Evolutionary conservation across 2,329 filamentous ascomycete genomes (phyloP).

Genomic region (Aspergillus sp.): DNA sequence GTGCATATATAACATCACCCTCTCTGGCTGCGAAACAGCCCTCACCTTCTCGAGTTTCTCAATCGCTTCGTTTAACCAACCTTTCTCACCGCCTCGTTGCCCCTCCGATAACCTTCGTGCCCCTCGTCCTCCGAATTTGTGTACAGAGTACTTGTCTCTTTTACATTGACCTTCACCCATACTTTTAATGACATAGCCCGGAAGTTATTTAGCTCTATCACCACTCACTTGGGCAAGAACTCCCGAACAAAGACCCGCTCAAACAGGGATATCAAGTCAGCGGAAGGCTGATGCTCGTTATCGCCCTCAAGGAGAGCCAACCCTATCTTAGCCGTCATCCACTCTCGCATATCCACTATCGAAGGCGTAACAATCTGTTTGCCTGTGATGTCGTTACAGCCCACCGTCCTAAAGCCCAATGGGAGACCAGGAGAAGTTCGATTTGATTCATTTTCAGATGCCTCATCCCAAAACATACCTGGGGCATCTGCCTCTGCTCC

Average conservation of each 20-base stretch:
- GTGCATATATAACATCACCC: constrained; percentile 8
- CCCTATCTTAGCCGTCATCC: neutral
- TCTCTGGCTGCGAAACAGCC: neutral
- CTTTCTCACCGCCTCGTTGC: constrained; percentile 6
- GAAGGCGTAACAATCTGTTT: neutral
- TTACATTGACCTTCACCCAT: neutral
- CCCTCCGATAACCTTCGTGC: constrained; percentile 5
- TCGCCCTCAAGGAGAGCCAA: constrained; percentile 5
- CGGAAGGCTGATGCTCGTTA: constrained; percentile 5
- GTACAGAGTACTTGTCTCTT: neutral
- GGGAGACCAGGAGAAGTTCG: constrained; percentile 31
- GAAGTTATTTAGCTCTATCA: neutral
- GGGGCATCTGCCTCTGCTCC: constrained; percentile 19
- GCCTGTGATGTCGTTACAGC: constrained; percentile 26
- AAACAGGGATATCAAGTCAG: neutral
- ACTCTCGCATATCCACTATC: neutral
- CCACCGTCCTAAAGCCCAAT: constrained; percentile 27
- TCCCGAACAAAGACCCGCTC: neutral
- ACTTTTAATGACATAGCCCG: constrained; percentile 15
- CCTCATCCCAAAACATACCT: constrained; percentile 29
- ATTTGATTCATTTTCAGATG: constrained; percentile 29
- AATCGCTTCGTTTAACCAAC: constrained; percentile 4
- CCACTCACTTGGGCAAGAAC: neutral
- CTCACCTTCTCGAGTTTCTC: neutral
- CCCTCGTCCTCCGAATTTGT: neutral